Evolutionary conservation across 331 rosid species (phyloP).

Genomic region (Rosa hybrid): DNA sequence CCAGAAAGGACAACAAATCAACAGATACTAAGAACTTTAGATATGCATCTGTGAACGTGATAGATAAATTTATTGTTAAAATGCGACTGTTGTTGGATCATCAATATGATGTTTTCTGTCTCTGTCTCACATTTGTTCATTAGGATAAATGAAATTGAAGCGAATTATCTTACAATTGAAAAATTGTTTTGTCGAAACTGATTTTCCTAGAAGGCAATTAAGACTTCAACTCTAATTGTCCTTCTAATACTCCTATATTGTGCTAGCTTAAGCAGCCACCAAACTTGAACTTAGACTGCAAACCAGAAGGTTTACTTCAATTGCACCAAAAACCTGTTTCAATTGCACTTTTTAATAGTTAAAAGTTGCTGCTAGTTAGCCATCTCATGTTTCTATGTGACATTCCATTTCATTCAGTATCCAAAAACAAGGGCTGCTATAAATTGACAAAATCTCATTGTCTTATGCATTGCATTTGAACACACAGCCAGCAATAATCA

Average conservation of each 20-base stretch:
- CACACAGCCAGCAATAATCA: neutral
- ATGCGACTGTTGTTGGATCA: neutral
- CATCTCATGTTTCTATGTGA: neutral
- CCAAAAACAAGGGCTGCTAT: neutral
- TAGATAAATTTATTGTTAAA: neutral
- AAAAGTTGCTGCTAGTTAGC: neutral
- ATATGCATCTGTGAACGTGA: neutral
- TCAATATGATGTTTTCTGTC: neutral
- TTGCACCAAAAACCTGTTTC: neutral
- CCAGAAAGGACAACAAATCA: neutral
- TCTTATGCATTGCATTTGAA: neutral
- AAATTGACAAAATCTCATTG: neutral
- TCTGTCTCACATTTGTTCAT: neutral
- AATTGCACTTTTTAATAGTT: neutral
- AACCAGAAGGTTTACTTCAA: neutral
- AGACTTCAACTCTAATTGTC: neutral
- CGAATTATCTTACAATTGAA: neutral
- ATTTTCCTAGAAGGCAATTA: neutral
- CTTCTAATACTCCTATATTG: neutral
- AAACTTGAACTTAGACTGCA: neutral
- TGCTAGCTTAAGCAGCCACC: neutral
- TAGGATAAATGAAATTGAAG: neutral
- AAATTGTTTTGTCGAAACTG: neutral
- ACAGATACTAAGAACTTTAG: neutral
- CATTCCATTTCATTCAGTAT: neutral